These are phyloP conservation scores for Fraxinus ornus DNA, from an alignment of 305 asterid genomes.

Conservation along the genomic window DNA sequence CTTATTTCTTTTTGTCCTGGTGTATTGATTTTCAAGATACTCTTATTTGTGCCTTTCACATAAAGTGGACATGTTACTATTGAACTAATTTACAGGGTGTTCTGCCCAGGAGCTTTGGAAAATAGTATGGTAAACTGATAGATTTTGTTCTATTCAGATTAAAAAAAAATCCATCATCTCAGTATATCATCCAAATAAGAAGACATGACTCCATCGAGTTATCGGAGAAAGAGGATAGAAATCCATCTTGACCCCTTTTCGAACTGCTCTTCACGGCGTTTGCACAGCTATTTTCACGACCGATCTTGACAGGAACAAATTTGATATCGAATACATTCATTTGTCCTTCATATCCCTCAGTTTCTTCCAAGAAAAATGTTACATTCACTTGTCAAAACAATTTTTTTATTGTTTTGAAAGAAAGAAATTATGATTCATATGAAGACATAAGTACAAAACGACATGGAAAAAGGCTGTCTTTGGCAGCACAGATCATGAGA, in stretches of 20 bases:
- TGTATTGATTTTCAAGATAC: not conserved
- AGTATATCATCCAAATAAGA: not conserved
- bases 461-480: constrained; percentile 42
- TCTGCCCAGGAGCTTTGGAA: not conserved
- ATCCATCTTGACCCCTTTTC: not conserved
- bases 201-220: not conserved
- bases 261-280: not conserved
- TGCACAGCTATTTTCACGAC: not conserved
- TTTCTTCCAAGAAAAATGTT: not conserved
- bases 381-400: not conserved
- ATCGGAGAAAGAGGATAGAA: not conserved
- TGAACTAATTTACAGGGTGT: not conserved
- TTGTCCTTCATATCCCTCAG: not conserved
- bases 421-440: constrained; percentile 19
- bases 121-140: not conserved
- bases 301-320: not conserved
- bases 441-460: constrained; percentile 35
- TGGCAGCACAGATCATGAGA: constrained; percentile 23
- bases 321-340: not conserved
- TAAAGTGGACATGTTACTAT: not conserved
- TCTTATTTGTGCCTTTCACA: not conserved
- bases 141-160: not conserved
- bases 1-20: no score
- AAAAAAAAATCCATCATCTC: not conserved
- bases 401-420: not conserved